Evolutionary conservation across 805 yeast genomes (phyloP), one percentile per base, ranked within the genome.

Genomic region (Lachancea kluyveri): DNA sequence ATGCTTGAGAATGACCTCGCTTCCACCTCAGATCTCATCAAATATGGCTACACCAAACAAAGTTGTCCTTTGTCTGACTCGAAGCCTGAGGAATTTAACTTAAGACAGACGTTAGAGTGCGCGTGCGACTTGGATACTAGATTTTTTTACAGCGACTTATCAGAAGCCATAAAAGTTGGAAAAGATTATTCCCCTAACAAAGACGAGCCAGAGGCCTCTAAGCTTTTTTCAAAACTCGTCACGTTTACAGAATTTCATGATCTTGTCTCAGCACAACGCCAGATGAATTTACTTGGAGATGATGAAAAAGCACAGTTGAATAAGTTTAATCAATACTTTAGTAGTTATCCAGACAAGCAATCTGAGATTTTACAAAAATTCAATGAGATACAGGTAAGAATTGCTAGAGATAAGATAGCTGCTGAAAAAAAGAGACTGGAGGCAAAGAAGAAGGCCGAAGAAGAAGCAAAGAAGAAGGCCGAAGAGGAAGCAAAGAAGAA

Each of bases 51-150:
- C 5, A 17, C 28, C 5, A 26, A 15, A 14, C 28, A 26, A n/a
- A 26, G 28, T 26, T 26, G 28, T 17, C 28, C 28, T 16, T 9
- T 26, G 7, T 26, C 28, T 16, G 17, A 12, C 8, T 7, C 20
- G 8, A 5, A 15, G 9, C 6, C 5, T 15, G 17, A 26, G 8
- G 21, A 26, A 16, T 5, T 26, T 5, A 7, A 16, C 5, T 7
- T 26, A 5, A 14, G 12, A 6, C 15, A 26, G n/a, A n/a, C n/a
- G 12, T 8, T 16, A 5, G 6, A 11, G 9, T 26, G 28, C 15
- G 9, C 15, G 8, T 26, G 28, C 12, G 21, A 16, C 7, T 7
- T 26, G 8, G 28, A 26, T n/a, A 11, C 8, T n/a, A 26, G 28
- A 14, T 17, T 26, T 8, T 26, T 26, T 14, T 15, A 24, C 10